phyloP scores from a whole-genome alignment of 2,329 filamentous ascomycete genomes.

The Clarireedia sp. region DNA sequence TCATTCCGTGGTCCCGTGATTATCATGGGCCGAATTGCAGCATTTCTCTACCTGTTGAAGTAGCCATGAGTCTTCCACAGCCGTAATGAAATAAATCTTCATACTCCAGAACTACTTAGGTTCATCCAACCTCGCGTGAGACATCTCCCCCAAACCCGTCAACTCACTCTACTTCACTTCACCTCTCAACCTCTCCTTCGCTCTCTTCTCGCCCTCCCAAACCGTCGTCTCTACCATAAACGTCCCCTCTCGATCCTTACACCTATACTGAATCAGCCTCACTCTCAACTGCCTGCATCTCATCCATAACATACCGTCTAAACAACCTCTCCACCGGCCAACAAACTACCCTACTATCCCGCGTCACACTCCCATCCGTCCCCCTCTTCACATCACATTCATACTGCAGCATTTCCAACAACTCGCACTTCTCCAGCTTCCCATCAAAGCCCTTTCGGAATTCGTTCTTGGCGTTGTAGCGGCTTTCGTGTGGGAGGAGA shows the following conservation, averaged over 20 bases:
- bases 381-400: conserved; percentile 45
- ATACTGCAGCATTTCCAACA: conserved; percentile 13
- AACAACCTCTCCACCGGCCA: conserved; percentile 52
- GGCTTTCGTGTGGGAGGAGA: conserved; percentile 37
- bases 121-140: too few species aligned
- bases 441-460: conserved; percentile 46
- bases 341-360: conserved; percentile 32
- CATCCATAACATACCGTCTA: conserved; percentile 37
- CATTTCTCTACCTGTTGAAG: too few species aligned
- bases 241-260: conserved; percentile 46
- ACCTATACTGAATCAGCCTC: conserved; percentile 35
- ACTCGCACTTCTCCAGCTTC: conserved; percentile 43
- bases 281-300: not conserved
- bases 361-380: conserved; percentile 38
- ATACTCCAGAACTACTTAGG: too few species aligned
- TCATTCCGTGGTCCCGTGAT: not conserved
- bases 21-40: not conserved
- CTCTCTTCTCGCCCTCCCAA: conserved; percentile 40
- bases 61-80: too few species aligned
- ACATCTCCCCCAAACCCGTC: too few species aligned
- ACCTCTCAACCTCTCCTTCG: not conserved
- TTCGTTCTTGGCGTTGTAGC: conserved; percentile 20
- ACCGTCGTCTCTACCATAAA: conserved; percentile 58
- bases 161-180: too few species aligned
- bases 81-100: too few species aligned